These are phyloP conservation scores for Akanthomyces muscarius DNA, from an alignment of 2,329 filamentous ascomycete species.

Conservation along the genomic window DNA sequence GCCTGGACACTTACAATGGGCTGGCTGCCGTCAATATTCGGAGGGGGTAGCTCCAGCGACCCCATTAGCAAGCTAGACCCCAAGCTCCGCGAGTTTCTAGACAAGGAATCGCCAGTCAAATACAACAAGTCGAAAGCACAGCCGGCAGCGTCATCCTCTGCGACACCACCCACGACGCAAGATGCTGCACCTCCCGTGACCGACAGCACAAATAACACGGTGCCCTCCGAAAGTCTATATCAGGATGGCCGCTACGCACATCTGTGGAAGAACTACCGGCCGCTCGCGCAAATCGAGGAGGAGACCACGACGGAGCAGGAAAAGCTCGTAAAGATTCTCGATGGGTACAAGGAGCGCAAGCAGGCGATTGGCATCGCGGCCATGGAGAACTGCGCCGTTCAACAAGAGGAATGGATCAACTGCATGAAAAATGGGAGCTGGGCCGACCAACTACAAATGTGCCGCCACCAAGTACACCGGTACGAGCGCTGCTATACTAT, in stretches of 20 bases:
- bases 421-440: slow-evolving; percentile 75
- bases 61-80: slow-evolving; percentile 75
- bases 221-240: slow-evolving; percentile 51
- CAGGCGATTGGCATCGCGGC: slow-evolving; percentile 73
- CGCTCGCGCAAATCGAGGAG: slow-evolving; percentile 65
- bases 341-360: slow-evolving; percentile 79
- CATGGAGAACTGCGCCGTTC: slow-evolving; percentile 87
- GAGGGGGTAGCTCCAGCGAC: slow-evolving; percentile 45
- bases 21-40: slow-evolving; percentile 53
- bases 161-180: slow-evolving; percentile 19
- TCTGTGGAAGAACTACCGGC: slow-evolving; percentile 87
- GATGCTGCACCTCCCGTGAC: slow-evolving; percentile 23
- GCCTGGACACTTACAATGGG: slow-evolving; percentile 42
- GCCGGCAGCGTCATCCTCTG: slow-evolving; percentile 1
- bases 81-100: slow-evolving; percentile 76
- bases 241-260: slow-evolving; percentile 68
- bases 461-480: slow-evolving; percentile 67
- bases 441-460: slow-evolving; percentile 71
- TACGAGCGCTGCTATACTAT: slow-evolving; percentile 87
- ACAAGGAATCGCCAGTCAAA: slow-evolving; percentile 75
- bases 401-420: slow-evolving; percentile 76
- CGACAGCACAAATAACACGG: slow-evolving; percentile 21
- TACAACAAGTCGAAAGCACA: slow-evolving; percentile 40
- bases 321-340: slow-evolving; percentile 73
- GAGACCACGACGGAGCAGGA: slow-evolving; percentile 72